Evolutionary conservation across 2,329 filamentous ascomycete species (phyloP), one percentile per base, ranked within the genome.

Genomic region (Fusarium poae): DNA sequence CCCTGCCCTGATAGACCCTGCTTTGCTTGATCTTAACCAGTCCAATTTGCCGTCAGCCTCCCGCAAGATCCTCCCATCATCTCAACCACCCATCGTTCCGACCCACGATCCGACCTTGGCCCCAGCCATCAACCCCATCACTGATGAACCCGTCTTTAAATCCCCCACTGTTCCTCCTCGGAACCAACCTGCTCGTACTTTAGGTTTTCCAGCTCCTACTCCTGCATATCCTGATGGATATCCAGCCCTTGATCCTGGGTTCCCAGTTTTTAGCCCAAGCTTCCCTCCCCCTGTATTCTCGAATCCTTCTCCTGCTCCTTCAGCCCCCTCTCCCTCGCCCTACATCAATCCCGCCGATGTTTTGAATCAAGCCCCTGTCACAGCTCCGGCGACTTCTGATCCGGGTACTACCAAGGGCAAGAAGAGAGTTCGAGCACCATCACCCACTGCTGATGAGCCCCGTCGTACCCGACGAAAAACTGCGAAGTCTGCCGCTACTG

Each of bases 381-480:
- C 35, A 6, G 16, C 29, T 16, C 21, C 32, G 37, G 25, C 20
- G 10, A 30, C 21, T 25, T 27, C 55, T 35, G 30, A 44, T 16
- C 27, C 55, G 25, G 25, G 32, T 15, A 23, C 50, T 15, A 27
- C 18, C 9, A 30, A 13, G 34, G 29, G 30, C 25, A 44, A 12
- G 20, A 65, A 65, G 42, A 65, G 60, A 37, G 13, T 16, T 20
- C 45, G 13, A n/a, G 42, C 13, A n/a, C 25, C 45, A 7, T 29
- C 61, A 5, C 30, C 59, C 5, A 9, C n/a, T 20, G 21, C n/a
- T n/a, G 23, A 25, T 11, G n/a, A 25, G 12, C 53, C 42, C n/a
- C n/a, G 46, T 20, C 23, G 61, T 30, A 48, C 21, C 10, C 39
- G 61, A 48, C 45, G 18, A 30, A 46, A 43, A 7, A 18, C 30